Conservation (phyloP, 768 basidiomycete species). For the Trametes maxima region DNA sequence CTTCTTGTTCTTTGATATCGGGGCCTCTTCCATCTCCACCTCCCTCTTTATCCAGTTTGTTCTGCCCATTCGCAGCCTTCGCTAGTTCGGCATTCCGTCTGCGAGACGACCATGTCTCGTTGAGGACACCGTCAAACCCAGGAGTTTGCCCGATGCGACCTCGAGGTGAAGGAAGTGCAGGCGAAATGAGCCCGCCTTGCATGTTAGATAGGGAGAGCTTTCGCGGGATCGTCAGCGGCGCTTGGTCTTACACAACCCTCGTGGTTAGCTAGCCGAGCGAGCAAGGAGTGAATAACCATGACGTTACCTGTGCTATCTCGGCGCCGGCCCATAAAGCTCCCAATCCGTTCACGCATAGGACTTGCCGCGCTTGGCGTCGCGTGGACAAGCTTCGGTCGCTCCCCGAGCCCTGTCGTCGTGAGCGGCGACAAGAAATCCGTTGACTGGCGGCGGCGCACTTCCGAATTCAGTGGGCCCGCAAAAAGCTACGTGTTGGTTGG, state of each 20-base stretch:
- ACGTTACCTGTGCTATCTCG: constrained; percentile 62
- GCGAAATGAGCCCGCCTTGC: constrained; percentile 51
- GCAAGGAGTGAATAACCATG: neutral
- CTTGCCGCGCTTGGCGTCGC: constrained; percentile 47
- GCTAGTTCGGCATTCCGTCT: constrained; percentile 57
- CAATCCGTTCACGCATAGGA: constrained; percentile 70
- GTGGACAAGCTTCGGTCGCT: constrained; percentile 61
- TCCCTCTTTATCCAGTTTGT: constrained; percentile 36
- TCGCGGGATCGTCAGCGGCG: constrained; percentile 55
- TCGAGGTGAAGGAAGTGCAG: constrained; percentile 68
- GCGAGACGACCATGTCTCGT: constrained; percentile 70
- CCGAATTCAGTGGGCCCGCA: constrained; percentile 81
- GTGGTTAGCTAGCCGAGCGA: neutral
- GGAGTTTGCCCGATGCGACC: constrained; percentile 56
- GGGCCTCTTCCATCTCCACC: constrained; percentile 45
- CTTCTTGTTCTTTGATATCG: constrained; percentile 66
- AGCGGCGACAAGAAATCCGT: constrained; percentile 69
- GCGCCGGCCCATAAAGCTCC: constrained; percentile 56
- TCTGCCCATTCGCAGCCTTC: constrained; percentile 41
- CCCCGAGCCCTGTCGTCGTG: constrained; percentile 49
- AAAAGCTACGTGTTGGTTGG: constrained; percentile 58
- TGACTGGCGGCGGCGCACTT: constrained; percentile 84
- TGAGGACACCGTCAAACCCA: constrained; percentile 75
- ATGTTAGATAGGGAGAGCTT: constrained; percentile 70
- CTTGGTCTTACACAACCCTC: constrained; percentile 51